These are phyloP conservation scores for Austropuccinia psidii DNA, from an alignment of 1,284 basidiomycete genomes.

Conservation along the genomic window DNA sequence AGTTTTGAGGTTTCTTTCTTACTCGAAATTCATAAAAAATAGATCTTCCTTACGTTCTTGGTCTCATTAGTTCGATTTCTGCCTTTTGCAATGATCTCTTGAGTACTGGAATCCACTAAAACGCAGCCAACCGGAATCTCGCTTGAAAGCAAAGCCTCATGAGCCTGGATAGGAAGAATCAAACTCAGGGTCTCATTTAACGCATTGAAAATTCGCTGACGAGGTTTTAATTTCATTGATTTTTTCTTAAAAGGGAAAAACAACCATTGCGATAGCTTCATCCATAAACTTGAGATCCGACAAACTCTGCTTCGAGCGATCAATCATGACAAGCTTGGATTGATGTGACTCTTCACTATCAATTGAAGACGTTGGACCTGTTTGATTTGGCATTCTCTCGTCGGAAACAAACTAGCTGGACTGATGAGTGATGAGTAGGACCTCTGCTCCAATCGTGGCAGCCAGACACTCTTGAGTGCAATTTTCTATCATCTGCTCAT, in stretches of 20 bases:
- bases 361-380: no score
- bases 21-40: neutral
- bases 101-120: conserved; percentile 67
- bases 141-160: conserved; percentile 69
- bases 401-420: no score
- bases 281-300: conserved; percentile 44
- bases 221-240: neutral
- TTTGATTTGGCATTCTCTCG: no score
- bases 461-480: no score
- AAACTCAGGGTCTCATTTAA: neutral
- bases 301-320: conserved; percentile 39
- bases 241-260: neutral
- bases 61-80: conserved; percentile 92
- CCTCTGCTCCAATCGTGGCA: no score
- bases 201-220: neutral
- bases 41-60: conserved; percentile 60
- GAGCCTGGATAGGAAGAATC: conserved; percentile 46
- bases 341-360: no score
- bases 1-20: neutral
- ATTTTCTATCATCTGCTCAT: no score
- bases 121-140: conserved; percentile 98
- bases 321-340: conserved; percentile 39
- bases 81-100: conserved; percentile 65
- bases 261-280: conserved; percentile 43
- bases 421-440: no score